Evolutionary conservation across 179 eudicot species (phyloP).

Genomic region (Nepenthes alata): DNA sequence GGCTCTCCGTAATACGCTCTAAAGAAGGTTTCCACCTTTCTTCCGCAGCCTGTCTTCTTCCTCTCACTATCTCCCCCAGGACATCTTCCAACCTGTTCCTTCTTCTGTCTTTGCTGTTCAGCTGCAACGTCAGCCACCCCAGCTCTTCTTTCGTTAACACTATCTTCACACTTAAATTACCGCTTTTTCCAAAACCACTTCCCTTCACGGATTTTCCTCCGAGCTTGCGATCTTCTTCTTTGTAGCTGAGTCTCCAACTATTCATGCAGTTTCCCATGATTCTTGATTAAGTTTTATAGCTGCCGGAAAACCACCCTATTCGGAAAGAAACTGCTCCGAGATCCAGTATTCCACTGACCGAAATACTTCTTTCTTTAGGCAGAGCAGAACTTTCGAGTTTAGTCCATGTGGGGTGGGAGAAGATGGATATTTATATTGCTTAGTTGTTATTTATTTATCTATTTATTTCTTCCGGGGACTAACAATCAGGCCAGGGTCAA

Average conservation of each 20-base stretch:
- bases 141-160: slow-evolving; percentile 41
- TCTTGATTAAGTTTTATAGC: not conserved
- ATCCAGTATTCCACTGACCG: too few relatives aligned
- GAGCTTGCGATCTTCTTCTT: slow-evolving; percentile 4
- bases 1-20: slow-evolving; percentile 30
- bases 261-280: slow-evolving; percentile 31
- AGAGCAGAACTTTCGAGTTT: too few relatives aligned
- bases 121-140: slow-evolving; percentile 27
- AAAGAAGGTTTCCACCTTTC: slow-evolving; percentile 34
- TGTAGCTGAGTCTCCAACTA: not conserved
- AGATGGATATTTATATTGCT: too few relatives aligned
- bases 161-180: slow-evolving; percentile 25
- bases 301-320: not conserved
- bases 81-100: slow-evolving; percentile 30
- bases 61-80: slow-evolving; percentile 31
- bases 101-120: slow-evolving; percentile 9
- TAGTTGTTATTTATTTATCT: too few relatives aligned
- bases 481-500: too few relatives aligned
- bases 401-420: too few relatives aligned
- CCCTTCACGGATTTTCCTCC: slow-evolving; percentile 5
- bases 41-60: slow-evolving; percentile 10
- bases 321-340: not conserved
- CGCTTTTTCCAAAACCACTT: not conserved
- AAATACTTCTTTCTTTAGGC: too few relatives aligned
- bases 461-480: too few relatives aligned